Conservation (phyloP, 129 eudicot species). For the Tagetes erecta region DNA sequence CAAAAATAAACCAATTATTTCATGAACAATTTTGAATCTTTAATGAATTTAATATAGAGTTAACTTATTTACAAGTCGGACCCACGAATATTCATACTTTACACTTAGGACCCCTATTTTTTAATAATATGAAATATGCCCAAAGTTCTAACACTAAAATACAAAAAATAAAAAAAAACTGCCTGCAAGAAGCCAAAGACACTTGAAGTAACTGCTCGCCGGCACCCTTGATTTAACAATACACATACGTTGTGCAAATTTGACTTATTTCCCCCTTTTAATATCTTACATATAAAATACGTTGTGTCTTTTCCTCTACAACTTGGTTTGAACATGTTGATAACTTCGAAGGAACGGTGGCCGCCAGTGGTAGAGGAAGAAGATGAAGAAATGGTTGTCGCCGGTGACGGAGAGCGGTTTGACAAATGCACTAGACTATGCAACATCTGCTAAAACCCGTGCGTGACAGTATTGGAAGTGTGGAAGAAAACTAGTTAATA, state of each 20-base stretch:
- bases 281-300: background rate
- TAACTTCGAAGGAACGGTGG: no score
- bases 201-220: slow-evolving; percentile 32
- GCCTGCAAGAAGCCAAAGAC: background rate
- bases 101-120: background rate
- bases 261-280: slow-evolving; percentile 26
- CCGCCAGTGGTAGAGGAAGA: no score
- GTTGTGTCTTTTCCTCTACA: no score
- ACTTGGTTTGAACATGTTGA: no score
- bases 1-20: no score
- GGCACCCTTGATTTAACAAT: slow-evolving; percentile 31
- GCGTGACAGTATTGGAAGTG: no score
- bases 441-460: no score
- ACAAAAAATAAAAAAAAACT: background rate
- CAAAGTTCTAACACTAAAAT: background rate
- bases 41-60: background rate
- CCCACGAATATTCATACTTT: slow-evolving; percentile 20
- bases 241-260: slow-evolving; percentile 27
- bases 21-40: no score
- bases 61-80: background rate
- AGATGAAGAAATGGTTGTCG: no score
- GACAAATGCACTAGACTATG: no score
- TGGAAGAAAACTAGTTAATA: no score
- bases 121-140: background rate
- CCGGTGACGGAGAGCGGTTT: no score